A percentile compares a stretch with the other conserved stretches of the same genome.
phyloP scores from a whole-genome alignment of 345 rosid species.

The Iberis pinnata region DNA sequence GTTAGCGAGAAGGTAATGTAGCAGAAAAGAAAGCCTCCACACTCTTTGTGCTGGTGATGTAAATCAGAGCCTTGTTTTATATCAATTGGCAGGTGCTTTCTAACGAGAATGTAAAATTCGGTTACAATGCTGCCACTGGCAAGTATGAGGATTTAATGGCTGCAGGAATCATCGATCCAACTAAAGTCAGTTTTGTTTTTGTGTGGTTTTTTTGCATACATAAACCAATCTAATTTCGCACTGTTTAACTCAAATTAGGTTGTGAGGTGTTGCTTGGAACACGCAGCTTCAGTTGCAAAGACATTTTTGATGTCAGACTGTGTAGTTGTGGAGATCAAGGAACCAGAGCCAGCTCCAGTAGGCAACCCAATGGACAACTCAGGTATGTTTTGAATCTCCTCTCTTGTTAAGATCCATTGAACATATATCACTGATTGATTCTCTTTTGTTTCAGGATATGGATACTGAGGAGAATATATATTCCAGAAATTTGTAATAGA shows the following conservation, averaged over 20 bases:
- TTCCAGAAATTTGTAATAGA: not conserved
- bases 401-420: not conserved
- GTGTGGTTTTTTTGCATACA: not conserved
- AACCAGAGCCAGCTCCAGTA: conserved; percentile 60
- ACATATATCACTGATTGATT: conserved; percentile 8
- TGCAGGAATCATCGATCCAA: conserved; percentile 95
- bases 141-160: conserved; percentile 93
- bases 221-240: not conserved
- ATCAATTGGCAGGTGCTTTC: conserved; percentile 54
- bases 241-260: conserved; percentile 59
- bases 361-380: conserved; percentile 98
- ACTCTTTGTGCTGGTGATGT: not conserved
- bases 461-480: conserved; percentile 31
- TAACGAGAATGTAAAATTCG: conserved; percentile 53
- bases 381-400: conserved; percentile 38
- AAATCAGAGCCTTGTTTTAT: conserved; percentile 8
- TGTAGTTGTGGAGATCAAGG: conserved; percentile 97
- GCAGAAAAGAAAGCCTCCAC: conserved; percentile 1
- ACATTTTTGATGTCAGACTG: conserved; percentile 98
- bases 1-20: conserved; percentile 79
- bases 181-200: conserved; percentile 44
- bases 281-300: conserved; percentile 94
- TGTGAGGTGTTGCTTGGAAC: conserved; percentile 99
- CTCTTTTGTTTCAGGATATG: conserved; percentile 31
- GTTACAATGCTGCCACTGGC: conserved; percentile 95